Base-by-base conservation (phyloP, 2,329 filamentous ascomycete genomes). In the Magnaporthiopsis rhizophila region DNA sequence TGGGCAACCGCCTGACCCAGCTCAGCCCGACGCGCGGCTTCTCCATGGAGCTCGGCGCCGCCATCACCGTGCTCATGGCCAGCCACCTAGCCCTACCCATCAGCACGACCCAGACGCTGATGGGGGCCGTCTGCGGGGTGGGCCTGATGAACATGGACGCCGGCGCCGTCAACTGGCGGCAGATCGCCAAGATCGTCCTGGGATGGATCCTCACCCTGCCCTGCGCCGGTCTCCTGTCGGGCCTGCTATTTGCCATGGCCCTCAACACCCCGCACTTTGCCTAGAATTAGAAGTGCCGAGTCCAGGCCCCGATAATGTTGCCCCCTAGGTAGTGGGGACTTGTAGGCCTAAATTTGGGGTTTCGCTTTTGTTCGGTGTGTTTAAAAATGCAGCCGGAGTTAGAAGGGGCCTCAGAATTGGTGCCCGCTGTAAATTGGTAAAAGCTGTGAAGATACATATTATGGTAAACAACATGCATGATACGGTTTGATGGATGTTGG, bases 1-100 rank as follows among this genome's bases (percentile, higher is more conserved):
- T 79, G 18, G 77, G 77, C 21, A 78, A 79, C 70, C 74, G 74
- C 65, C 73, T 79, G 67, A 79, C 76, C 0, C 73, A 77, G 66
- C 70, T 76, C 65, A 73, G 70, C 0, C 77, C 76, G 3, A 73
- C 72, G 1, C 69, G 75, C 62, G 75, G 75, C 24, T 77, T 70
- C 67, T 67, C 72, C 60, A 74, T 76, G 71, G 77, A 79, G 67
- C 70, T 79, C 2, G 76, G 75, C 12, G 74, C 75, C 13, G 77
- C 76, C 59, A 72, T 79, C 64, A 72, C 70, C n/a, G 68, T 72
- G 18, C 50, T 71, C 26, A 45, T 71, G 8, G 68, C 69, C 15
- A 69, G 66, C 26, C 63, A 68, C 7, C 67, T 71, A 6, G 66
- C 66, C 15, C 68, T 72, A 3, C 71, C 71, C 28, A 68, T 73